Evolutionary conservation across 495 filamentous ascomycete species (phyloP).

Genomic region (Hypoxylon cercidicola): DNA sequence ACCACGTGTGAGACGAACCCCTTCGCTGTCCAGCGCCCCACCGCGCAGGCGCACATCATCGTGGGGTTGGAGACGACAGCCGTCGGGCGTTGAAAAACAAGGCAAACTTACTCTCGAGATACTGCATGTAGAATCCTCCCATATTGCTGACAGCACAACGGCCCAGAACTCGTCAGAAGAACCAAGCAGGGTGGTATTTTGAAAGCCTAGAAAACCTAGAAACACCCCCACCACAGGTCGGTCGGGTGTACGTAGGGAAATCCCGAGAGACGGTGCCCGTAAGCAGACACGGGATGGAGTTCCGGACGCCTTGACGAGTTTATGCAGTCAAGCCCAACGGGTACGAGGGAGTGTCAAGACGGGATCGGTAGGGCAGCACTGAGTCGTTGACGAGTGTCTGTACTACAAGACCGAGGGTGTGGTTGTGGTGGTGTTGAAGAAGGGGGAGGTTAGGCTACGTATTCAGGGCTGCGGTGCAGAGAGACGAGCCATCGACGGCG

Average conservation of each 20-base stretch:
- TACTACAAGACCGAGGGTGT: constrained; percentile 55
- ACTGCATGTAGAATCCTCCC: constrained; percentile 71
- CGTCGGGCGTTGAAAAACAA: constrained; percentile 1
- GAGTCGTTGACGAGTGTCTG: constrained; percentile 53
- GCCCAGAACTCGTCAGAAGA: constrained; percentile 32
- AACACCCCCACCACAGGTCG: constrained; percentile 46
- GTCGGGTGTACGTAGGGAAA: constrained; percentile 44
- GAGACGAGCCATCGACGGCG: constrained; percentile 62
- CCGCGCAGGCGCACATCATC: constrained; percentile 40
- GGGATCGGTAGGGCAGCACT: constrained; percentile 49
- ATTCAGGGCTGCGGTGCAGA: constrained; percentile 61
- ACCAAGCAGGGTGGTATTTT: constrained; percentile 42
- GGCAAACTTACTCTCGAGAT: constrained; percentile 68
- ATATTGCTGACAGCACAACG: constrained; percentile 54
- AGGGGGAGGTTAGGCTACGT: constrained; percentile 61
- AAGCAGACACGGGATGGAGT: constrained; percentile 45
- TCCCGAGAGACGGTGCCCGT: constrained; percentile 29
- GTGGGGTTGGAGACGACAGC: constrained; percentile 28
- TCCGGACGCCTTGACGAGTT: constrained; percentile 46
- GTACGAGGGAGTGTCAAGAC: constrained; percentile 47
- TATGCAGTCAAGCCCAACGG: constrained; percentile 67
- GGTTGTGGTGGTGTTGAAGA: constrained; percentile 52
- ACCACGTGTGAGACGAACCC: constrained; percentile 48
- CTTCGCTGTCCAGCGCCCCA: constrained; percentile 44
- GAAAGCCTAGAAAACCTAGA: constrained; percentile 25